phyloP scores from a whole-genome alignment of 208 protist species.

The Leishmania arabica region DNA sequence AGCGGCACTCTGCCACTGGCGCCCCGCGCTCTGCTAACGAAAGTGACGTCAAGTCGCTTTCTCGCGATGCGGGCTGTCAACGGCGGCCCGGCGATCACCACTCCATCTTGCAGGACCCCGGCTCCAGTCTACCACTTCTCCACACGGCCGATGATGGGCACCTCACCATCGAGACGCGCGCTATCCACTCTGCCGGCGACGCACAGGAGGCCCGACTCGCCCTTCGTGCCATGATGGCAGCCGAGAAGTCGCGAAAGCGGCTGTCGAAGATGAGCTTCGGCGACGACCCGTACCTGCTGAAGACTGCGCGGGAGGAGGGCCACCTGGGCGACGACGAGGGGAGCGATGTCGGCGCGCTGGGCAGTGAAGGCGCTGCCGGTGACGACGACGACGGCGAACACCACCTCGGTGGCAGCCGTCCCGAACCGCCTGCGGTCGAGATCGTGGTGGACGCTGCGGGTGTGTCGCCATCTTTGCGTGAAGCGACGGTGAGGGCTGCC shows the following conservation, averaged over 20 bases:
- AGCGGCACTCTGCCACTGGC: background rate
- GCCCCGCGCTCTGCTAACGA: background rate
- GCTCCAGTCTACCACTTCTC: conserved; percentile 26
- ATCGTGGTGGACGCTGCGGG: conserved; percentile 1
- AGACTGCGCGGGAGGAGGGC: conserved; percentile 30
- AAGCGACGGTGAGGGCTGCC: conserved; percentile 1
- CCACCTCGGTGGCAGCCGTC: background rate
- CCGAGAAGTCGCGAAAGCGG: conserved; percentile 37
- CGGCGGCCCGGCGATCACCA: background rate
- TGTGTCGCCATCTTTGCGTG: background rate
- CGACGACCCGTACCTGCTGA: conserved; percentile 30
- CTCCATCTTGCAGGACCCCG: conserved; percentile 1
- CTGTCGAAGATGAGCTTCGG: conserved; percentile 23
- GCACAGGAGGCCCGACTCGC: conserved; percentile 44
- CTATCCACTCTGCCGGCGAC: conserved; percentile 45
- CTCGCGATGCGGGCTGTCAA: background rate
- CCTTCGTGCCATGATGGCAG: conserved; percentile 41
- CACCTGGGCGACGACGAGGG: conserved; percentile 12
- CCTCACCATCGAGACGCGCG: conserved; percentile 31
- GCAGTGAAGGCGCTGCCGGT: background rate
- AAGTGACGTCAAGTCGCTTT: background rate
- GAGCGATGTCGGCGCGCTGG: background rate
- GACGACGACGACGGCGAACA: background rate
- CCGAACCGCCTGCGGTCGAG: background rate
- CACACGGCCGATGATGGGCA: conserved; percentile 33